Base-by-base conservation (phyloP, 441 rosid species). In the Codiaeum variegatum region DNA sequence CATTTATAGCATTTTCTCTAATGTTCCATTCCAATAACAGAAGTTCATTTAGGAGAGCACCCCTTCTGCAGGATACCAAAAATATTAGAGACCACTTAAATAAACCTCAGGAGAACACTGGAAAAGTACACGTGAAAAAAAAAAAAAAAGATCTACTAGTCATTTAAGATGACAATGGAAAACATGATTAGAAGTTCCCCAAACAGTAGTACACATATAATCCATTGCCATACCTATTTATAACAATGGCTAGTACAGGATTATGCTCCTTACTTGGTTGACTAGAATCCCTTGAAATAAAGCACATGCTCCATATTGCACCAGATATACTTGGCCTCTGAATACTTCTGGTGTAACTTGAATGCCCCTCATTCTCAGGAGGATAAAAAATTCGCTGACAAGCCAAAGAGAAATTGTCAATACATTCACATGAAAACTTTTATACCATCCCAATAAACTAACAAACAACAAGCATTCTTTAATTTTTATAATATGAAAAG, bases 291-390 rank as follows among this genome's bases (percentile, higher is more conserved):
- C 76, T 83, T 73, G 98, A 89, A 79, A 95, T 86, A 83, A 95
- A 95, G 85, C 98, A 91, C 92, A 95, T 90, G 90, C 98, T 90
- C 99, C 99, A 95, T 80, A 95, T 91, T 76, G 98, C 89, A 78
- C 99, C 98, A 80, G 84, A 76, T 78, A 88, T 80, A 69, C 62
- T 73, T 44, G 76, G 75, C 77, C 76, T 84, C 51, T 76, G 87
- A 55, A 66, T 23, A 74, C 72, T 80, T 82, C 80, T 83, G 59
- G 84, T 70, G 73, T 73, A 51, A 79, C 62, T 74, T 71, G 82
- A 59, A 73, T 81, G 77, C 42, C 69, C 85, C 71, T 86, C 89
- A 77, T 69, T 79, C 76, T 90, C 97, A 72, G 95, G 81, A 77
- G 98, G 94, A 86, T 87, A 93, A 73, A 67, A 77, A 79, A 90